Evolutionary conservation across 2,329 filamentous ascomycete species (phyloP), one percentile per base, ranked within the genome.

Genomic region (Mycosphaerella arachidis): DNA sequence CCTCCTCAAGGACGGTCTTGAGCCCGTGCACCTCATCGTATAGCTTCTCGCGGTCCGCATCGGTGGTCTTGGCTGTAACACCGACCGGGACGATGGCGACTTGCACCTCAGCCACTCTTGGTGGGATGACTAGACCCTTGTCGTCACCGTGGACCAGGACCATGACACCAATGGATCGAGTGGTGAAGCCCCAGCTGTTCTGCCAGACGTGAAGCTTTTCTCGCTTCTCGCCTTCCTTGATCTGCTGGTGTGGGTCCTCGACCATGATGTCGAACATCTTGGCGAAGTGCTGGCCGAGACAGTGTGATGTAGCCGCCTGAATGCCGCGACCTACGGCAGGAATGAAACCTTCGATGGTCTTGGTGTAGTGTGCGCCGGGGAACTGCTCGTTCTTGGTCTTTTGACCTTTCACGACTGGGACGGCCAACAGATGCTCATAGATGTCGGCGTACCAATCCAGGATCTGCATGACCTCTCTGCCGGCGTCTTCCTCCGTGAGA

Each of bases 331-430:
- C 94, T 66, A 95, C 97, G 63, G 91, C 87, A 37, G 94, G 92
- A 67, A 99, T 97, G 76, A 96, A 99, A 35, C 92, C 94, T 78
- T 99, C 94, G 52, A 96, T 90, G 1, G 94, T 99, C 60, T 93
- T 96, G 52, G 94, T 97, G 81, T 96, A 99, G 78, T 93, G 88
- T 67, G 92, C 92, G 74, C 94, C 94, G 8, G 94, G 92, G 70
- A 99, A 99, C 79, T 96, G 96, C 80, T 99, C 94, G 72, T 96
- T 96, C 74, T 96, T 92, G 0, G 95, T 99, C 85, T 99, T 99
- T 71, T 83, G 83, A 48, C 94, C 94, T 71, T 92, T 91, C 63
- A 99, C 90, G 12, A 99, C 92, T 35, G 94, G 94, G 46, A 97
- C 91, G 53, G 94, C 94, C 35, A 99, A 86, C 30, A 99, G 85